Conservation (phyloP, 2,329 filamentous ascomycete genomes). For the Colletotrichum acutatum region DNA sequence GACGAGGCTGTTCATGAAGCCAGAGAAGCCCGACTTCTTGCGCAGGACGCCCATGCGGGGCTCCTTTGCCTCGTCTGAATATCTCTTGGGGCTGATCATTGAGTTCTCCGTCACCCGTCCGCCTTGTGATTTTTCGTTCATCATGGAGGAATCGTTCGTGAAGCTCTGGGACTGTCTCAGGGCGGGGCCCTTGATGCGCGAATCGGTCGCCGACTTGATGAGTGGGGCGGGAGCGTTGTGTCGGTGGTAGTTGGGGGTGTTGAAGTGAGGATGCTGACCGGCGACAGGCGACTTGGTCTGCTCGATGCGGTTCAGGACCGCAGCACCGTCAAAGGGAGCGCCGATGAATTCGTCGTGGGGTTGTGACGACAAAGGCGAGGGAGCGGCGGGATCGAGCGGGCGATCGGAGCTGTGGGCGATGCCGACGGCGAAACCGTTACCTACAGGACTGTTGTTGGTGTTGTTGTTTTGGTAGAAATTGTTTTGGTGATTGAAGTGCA, state of each 20-base stretch:
- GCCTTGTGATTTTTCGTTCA: slow-evolving; percentile 55
- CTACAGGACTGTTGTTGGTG: slow-evolving; percentile 34
- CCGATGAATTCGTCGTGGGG: slow-evolving; percentile 70
- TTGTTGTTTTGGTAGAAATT: slow-evolving; percentile 27
- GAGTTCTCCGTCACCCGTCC: slow-evolving; percentile 52
- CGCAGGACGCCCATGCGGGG: slow-evolving; percentile 70
- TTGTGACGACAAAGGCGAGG: slow-evolving; percentile 45
- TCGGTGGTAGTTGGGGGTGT: slow-evolving; percentile 41
- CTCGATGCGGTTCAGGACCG: slow-evolving; percentile 70
- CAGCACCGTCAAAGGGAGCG: slow-evolving; percentile 72
- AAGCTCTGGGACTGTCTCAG: slow-evolving; percentile 76
- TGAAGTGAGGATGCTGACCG: slow-evolving; percentile 37
- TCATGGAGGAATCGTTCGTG: slow-evolving; percentile 62
- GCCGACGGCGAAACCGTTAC: slow-evolving; percentile 37
- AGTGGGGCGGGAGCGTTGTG: slow-evolving; percentile 46
- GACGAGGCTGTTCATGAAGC: slow-evolving; percentile 85
- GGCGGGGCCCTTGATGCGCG: slow-evolving; percentile 63
- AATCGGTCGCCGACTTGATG: slow-evolving; percentile 64
- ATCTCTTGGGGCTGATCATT: slow-evolving; percentile 72
- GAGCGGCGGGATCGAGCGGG: slow-evolving; percentile 48
- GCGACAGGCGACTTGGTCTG: slow-evolving; percentile 55
- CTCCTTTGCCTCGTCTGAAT: slow-evolving; percentile 81
- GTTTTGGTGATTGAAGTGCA: slow-evolving; percentile 26
- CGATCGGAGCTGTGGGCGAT: slow-evolving; percentile 40
- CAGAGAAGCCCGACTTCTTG: slow-evolving; percentile 91